Evolutionary conservation across 2,329 filamentous ascomycete species (phyloP), one percentile per base, ranked within the genome.

Genomic region (Fusarium brachygibbosum): DNA sequence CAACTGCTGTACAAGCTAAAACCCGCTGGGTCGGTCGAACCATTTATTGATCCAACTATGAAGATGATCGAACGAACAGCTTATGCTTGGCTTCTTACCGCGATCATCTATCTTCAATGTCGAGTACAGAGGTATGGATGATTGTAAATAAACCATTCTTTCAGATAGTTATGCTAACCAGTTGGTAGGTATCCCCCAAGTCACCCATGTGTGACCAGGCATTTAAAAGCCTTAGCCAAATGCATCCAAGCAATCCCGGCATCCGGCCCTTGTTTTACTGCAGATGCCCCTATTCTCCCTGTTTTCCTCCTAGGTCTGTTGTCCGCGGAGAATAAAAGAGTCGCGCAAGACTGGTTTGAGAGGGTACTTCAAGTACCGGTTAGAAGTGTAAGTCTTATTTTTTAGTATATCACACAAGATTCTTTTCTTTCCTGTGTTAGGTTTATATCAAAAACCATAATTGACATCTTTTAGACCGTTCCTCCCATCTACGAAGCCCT

Each of bases 71-170:
- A 55, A 55, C 16, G 21, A 44, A 55, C 32, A 55, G 52, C 38
- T 55, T 55, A 55, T 55, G 52, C 52, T 38, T 55, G 52, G 52
- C 52, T 45, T 55, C 52, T 55, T 41, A 45, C 52, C 21, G 52
- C 52, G 25, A 55, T 55, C 52, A 55, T 55, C 52, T 55, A 55
- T 46, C 52, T 55, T 55, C 52, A 28, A 55, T 55, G 52, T 23
- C 52, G 52, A 31, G 52, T 55, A 23, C 52, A 55, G 31, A 55
- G 52, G 52, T 55, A 55, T 31, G 52, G 21, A 55, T 37, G 35
- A 31, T 52, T 34, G 14, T 42, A 25, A 5, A 41, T n/a, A 34
- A 21, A n/a, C 9, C 29, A 19, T 34, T 52, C 49, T 52, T 52
- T 19, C n/a, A 34, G 28, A 42, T 42, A 52, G 49, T 42, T 42